Evolutionary conservation across 1,284 basidiomycete genomes (phyloP).

Genomic region (Gymnopus androsaceus): DNA sequence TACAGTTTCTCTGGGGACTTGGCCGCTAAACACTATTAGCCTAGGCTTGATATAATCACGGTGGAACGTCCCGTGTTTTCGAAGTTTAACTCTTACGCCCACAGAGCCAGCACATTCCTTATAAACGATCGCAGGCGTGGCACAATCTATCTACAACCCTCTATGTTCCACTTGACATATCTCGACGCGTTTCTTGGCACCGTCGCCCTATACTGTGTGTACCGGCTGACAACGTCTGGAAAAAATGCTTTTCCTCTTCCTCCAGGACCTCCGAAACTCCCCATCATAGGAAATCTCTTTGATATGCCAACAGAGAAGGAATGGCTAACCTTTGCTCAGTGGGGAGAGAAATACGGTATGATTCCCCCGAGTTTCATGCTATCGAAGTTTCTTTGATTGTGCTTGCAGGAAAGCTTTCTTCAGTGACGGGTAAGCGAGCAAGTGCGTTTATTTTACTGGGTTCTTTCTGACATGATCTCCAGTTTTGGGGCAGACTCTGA

Average conservation of each 20-base stretch:
- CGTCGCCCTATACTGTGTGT: slow-evolving; percentile 2
- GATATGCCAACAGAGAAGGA: slow-evolving; percentile 25
- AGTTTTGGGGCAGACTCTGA: slow-evolving; percentile 25
- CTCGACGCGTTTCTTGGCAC: slow-evolving; percentile 1
- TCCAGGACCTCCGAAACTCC: slow-evolving; percentile 28
- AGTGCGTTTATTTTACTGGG: background rate
- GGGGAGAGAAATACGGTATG: slow-evolving; percentile 31
- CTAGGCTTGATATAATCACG: background rate
- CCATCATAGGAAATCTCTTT: slow-evolving; percentile 28
- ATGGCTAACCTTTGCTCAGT: slow-evolving; percentile 30
- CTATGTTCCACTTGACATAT: background rate
- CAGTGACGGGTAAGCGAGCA: slow-evolving; percentile 11
- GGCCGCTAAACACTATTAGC: background rate
- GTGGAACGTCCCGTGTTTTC: slow-evolving; percentile 1
- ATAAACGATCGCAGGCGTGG: too few species aligned
- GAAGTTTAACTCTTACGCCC: background rate
- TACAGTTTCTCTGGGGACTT: too few species aligned
- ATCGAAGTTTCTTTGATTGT: background rate
- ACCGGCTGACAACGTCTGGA: background rate
- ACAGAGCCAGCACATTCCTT: slow-evolving; percentile 6
- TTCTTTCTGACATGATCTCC: background rate
- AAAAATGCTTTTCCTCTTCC: slow-evolving; percentile 19
- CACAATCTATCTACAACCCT: background rate
- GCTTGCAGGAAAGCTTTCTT: slow-evolving; percentile 11
- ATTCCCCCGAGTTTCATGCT: background rate